Evolutionary conservation across 2,329 filamentous ascomycete species (phyloP).

Genomic region (Pseudogymnoascus sp.): DNA sequence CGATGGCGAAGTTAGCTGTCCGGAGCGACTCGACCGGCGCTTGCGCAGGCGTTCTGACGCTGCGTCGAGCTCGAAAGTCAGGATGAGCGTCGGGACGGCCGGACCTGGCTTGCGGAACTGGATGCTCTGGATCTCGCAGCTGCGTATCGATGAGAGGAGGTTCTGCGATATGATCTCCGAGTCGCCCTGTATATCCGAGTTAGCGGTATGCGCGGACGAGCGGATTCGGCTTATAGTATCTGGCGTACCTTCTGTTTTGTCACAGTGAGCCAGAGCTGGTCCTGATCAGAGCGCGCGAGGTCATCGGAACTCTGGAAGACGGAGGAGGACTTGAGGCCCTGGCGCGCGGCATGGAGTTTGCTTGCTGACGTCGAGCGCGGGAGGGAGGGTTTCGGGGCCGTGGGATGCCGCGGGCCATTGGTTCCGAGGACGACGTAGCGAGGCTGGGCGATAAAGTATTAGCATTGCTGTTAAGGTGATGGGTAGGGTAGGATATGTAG

Average conservation of each 20-base stretch:
- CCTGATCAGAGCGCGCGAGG: conserved; percentile 12
- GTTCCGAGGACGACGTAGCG: conserved; percentile 52
- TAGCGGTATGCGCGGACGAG: not conserved
- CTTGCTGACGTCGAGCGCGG: conserved; percentile 11
- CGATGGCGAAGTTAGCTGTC: conserved; percentile 37
- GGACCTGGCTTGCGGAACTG: conserved; percentile 55
- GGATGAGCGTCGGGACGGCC: conserved; percentile 49
- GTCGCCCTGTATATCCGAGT: conserved; percentile 24
- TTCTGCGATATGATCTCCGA: conserved; percentile 27
- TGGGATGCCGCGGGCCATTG: conserved; percentile 21
- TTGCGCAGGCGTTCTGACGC: conserved; percentile 52
- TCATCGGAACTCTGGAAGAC: conserved; percentile 26
- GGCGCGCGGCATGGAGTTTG: conserved; percentile 14
- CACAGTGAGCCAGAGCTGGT: conserved; percentile 26
- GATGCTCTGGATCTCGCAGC: conserved; percentile 42
- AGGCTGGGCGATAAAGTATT: conserved; percentile 33
- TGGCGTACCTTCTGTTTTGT: conserved; percentile 30
- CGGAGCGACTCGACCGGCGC: conserved; percentile 55
- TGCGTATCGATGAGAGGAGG: conserved; percentile 26
- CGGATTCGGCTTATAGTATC: not conserved
- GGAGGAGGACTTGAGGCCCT: conserved; percentile 19
- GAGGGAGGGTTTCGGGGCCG: conserved; percentile 9
- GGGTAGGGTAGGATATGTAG: not conserved
- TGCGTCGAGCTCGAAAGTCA: conserved; percentile 45
- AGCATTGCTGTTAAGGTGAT: conserved; percentile 4